Conservation (phyloP, 345 rosid species). For the Euphorbia peplus region DNA sequence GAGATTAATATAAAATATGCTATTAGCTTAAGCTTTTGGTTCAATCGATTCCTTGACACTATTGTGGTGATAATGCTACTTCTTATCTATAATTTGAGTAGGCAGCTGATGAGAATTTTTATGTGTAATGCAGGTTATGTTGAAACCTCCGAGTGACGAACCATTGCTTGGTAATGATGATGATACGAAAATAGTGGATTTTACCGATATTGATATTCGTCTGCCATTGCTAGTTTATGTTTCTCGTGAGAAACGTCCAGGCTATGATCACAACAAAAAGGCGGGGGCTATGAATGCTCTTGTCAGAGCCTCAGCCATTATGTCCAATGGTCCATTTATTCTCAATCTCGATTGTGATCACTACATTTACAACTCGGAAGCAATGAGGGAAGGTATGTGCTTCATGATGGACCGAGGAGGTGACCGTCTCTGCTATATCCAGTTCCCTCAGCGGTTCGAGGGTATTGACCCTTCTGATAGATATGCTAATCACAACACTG, state of each 20-base stretch:
- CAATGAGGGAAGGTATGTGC: constrained; percentile 97
- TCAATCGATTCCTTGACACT: too few species aligned
- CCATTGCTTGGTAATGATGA: constrained; percentile 71
- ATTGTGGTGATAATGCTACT: neutral
- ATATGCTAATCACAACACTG: constrained; percentile 96
- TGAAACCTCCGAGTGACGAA: constrained; percentile 96
- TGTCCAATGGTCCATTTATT: constrained; percentile 97
- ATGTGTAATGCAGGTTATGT: constrained; percentile 65
- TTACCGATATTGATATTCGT: constrained; percentile 86
- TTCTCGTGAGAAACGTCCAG: constrained; percentile 98
- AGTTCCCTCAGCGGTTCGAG: constrained; percentile 97
- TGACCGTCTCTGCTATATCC: constrained; percentile 85
- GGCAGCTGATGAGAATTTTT: neutral
- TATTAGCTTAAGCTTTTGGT: too few species aligned
- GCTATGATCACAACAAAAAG: constrained; percentile 97
- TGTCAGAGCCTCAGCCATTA: constrained; percentile 94
- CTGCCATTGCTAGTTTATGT: constrained; percentile 96
- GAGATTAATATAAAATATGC: too few species aligned
- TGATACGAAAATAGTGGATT: constrained; percentile 56
- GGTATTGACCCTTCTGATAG: constrained; percentile 98
- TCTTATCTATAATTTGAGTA: neutral
- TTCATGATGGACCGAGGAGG: constrained; percentile 99
- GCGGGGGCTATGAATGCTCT: constrained; percentile 99
- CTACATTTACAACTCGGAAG: constrained; percentile 93
- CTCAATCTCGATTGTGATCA: constrained; percentile 98